Evolutionary conservation across 768 basidiomycete genomes (phyloP).

Genomic region (Lactifluus subvellereus): DNA sequence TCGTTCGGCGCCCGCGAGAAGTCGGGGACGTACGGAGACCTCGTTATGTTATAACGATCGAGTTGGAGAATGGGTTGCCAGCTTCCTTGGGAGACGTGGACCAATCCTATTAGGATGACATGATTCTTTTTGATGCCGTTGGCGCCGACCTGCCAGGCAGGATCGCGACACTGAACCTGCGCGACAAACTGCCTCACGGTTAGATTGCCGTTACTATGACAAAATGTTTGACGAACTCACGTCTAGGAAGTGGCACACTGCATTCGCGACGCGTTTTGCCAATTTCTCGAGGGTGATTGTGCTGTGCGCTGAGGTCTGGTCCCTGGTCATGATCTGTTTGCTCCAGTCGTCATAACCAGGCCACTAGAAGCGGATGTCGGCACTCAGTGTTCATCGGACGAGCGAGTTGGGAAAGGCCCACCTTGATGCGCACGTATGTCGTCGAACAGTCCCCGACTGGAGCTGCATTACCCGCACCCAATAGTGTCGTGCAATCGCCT

Average conservation of each 20-base stretch:
- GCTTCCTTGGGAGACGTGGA: conserved; percentile 16
- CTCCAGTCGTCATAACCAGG: conserved; percentile 8
- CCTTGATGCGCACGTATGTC: conserved; percentile 6
- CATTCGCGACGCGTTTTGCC: conserved; percentile 1
- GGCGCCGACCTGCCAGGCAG: conserved; percentile 2
- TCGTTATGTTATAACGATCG: not conserved
- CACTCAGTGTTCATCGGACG: not conserved
- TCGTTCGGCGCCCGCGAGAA: not conserved
- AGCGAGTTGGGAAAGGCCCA: not conserved
- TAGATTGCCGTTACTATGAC: not conserved
- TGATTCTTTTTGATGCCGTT: conserved; percentile 13
- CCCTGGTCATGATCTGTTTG: conserved; percentile 10
- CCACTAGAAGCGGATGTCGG: conserved; percentile 1
- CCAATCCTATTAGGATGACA: conserved; percentile 12
- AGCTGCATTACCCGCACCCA: not conserved
- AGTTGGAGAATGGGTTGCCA: conserved; percentile 21
- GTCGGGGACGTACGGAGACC: not conserved
- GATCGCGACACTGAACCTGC: not conserved
- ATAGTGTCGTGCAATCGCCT: not conserved
- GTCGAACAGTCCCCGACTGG: conserved; percentile 1
- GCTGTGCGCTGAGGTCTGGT: not conserved
- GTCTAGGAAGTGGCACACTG: conserved; percentile 8
- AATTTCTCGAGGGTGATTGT: conserved; percentile 5
- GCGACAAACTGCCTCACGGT: not conserved
- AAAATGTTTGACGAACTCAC: not conserved